Conservation (phyloP, 257 asterid species). For the Perilla frutescens region DNA sequence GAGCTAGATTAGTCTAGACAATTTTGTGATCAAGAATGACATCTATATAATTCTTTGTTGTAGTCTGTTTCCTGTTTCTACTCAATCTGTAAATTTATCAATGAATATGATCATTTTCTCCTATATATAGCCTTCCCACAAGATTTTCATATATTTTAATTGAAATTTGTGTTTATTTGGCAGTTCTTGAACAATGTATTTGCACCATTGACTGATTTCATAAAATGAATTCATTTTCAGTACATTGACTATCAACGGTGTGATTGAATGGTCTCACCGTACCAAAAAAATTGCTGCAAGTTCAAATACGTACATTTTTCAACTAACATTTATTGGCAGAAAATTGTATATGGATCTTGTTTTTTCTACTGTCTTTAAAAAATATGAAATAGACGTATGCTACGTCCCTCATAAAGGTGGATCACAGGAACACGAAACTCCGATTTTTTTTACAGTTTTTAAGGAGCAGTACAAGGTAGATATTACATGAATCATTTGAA, state of each 20-base stretch:
- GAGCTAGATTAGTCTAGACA: slow-evolving; percentile 18
- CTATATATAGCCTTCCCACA: neutral
- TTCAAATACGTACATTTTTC: neutral
- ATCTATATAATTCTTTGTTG: slow-evolving; percentile 6
- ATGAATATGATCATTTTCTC: neutral
- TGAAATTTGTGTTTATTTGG: neutral
- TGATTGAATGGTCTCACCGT: neutral
- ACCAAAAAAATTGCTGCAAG: neutral
- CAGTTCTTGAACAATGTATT: neutral
- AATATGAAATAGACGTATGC: too few relatives aligned
- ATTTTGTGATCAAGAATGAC: slow-evolving; percentile 34
- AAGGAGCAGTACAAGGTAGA: slow-evolving; percentile 8
- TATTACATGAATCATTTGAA: neutral
- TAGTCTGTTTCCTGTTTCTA: neutral
- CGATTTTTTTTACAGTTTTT: neutral
- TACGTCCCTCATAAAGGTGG: neutral
- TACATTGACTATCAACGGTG: neutral
- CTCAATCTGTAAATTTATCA: slow-evolving; percentile 11
- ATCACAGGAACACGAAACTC: neutral
- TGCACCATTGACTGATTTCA: neutral
- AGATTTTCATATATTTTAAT: neutral
- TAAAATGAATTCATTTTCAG: neutral
- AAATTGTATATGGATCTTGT: neutral
- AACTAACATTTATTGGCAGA: neutral
- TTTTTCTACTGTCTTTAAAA: neutral